Conservation (phyloP, 2,329 filamentous ascomycete genomes). For the Botryotinia narcissicola region DNA sequence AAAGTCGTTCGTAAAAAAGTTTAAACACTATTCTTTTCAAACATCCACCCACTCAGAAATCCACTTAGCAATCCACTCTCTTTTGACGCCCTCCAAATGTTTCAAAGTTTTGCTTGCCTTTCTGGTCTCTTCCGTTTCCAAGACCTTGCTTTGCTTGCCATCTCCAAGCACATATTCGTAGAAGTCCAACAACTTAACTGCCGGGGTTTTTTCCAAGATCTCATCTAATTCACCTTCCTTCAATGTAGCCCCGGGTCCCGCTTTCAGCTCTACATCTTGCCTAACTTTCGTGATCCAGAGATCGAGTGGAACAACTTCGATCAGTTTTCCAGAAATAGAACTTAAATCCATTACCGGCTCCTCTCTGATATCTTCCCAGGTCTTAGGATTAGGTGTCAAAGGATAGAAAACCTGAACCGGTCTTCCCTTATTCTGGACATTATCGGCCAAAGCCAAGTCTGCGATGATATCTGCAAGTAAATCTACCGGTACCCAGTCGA, state of each 20-base stretch:
- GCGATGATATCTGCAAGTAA: background rate
- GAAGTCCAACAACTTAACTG: background rate
- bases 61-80: background rate
- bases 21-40: too few relatives aligned
- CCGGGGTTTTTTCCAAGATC: background rate
- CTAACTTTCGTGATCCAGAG: background rate
- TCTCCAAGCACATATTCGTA: background rate
- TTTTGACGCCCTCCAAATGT: background rate
- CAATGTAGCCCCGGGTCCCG: background rate
- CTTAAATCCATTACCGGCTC: background rate
- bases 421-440: too few relatives aligned
- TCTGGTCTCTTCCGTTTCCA: background rate
- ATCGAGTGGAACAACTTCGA: background rate
- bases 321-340: background rate
- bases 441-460: background rate
- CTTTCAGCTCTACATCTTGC: background rate
- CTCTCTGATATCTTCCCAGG: background rate
- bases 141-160: background rate
- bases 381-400: background rate
- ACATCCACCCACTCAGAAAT: background rate
- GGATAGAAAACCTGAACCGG: background rate
- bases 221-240: background rate
- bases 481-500: conserved; percentile 13
- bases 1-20: background rate
- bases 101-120: background rate